Evolutionary conservation across 768 basidiomycete genomes (phyloP).

Genomic region (Amanita exitialis): DNA sequence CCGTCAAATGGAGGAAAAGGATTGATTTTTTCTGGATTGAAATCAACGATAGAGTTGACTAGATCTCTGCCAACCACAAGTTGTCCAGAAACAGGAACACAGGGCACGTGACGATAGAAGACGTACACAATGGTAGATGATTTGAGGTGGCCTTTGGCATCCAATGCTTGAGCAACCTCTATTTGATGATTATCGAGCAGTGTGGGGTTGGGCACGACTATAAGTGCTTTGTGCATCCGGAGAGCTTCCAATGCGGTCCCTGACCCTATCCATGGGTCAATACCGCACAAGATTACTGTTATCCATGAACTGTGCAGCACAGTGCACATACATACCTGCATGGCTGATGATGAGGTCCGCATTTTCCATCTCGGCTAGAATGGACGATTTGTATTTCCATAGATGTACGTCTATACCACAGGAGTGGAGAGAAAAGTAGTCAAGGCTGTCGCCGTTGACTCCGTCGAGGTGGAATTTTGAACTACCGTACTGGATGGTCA

Average conservation of each 20-base stretch:
- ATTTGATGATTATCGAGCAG: constrained; percentile 91
- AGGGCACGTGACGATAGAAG: background rate
- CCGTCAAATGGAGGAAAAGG: constrained; percentile 66
- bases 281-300: too few relatives aligned
- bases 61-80: constrained; percentile 33
- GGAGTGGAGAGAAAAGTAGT: background rate
- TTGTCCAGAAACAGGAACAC: background rate
- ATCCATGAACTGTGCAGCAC: too few relatives aligned
- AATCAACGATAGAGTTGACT: constrained; percentile 37
- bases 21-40: constrained; percentile 33
- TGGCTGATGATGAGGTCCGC: constrained; percentile 87
- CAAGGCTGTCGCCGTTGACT: too few relatives aligned
- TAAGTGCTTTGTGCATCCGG: constrained; percentile 61
- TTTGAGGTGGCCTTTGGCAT: constrained; percentile 44
- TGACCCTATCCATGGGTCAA: constrained; percentile 46
- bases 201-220: constrained; percentile 84
- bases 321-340: constrained; percentile 59
- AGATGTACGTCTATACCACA: constrained; percentile 49
- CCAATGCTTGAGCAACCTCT: constrained; percentile 71
- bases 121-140: constrained; percentile 52
- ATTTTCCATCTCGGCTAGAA: constrained; percentile 50
- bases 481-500: background rate
- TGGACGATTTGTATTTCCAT: constrained; percentile 67
- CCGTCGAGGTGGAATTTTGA: background rate
- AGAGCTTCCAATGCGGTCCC: constrained; percentile 91